These are phyloP conservation scores for Candida ipomoeae DNA, from an alignment of 805 yeast species.

Conservation along the genomic window DNA sequence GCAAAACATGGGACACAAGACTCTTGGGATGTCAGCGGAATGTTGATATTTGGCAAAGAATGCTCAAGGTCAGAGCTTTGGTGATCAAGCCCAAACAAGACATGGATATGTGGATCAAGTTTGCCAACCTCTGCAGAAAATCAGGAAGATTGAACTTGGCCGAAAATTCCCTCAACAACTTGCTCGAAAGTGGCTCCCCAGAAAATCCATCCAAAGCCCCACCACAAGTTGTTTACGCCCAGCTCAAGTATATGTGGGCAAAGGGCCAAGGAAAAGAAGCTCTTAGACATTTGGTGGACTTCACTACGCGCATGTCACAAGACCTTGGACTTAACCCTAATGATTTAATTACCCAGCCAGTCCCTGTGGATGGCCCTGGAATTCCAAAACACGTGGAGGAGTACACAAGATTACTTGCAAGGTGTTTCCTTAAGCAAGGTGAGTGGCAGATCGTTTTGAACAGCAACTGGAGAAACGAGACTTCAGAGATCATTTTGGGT, in stretches of 20 bases:
- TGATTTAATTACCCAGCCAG: constrained; percentile 80
- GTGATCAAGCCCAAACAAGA: constrained; percentile 95
- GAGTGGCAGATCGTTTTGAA: constrained; percentile 93
- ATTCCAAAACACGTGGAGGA: constrained; percentile 73
- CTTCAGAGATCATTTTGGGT: constrained; percentile 80
- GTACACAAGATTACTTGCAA: constrained; percentile 78
- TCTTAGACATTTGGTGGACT: constrained; percentile 76
- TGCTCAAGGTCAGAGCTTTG: constrained; percentile 86
- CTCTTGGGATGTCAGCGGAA: constrained; percentile 91
- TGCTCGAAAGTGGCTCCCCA: constrained; percentile 71
- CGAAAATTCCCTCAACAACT: constrained; percentile 78
- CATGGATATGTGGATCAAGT: constrained; percentile 97
- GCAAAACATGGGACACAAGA: constrained; percentile 92
- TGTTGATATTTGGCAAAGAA: constrained; percentile 98
- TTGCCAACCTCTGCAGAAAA: constrained; percentile 92
- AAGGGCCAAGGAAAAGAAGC: constrained; percentile 88
- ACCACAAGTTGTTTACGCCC: constrained; percentile 96
- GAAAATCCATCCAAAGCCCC: constrained; percentile 73
- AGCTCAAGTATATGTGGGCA: constrained; percentile 95
- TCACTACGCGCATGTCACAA: constrained; percentile 84
- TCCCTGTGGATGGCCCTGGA: constrained; percentile 70
- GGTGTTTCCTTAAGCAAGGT: constrained; percentile 96
- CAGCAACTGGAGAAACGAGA: constrained; percentile 71
- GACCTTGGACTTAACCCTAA: constrained; percentile 85
- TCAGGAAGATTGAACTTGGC: constrained; percentile 90